Base-by-base conservation (phyloP, 371 early-diverging fungal species). In the Chytridium lagenaria region DNA sequence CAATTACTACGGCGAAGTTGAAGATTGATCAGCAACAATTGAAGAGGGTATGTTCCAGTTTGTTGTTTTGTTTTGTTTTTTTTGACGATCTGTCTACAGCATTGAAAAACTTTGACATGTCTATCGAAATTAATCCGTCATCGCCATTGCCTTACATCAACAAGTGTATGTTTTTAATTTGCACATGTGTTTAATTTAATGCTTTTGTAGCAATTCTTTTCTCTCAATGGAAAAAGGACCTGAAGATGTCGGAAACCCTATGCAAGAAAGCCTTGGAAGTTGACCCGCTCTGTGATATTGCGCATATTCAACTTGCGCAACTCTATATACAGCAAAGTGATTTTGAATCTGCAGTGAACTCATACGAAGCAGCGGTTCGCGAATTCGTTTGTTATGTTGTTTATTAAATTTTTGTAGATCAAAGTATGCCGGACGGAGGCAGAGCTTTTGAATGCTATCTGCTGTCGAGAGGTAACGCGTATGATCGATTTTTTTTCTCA, bases 1-100 rank as follows among this genome's bases (percentile, higher is more conserved):
- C 87, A 97, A 97, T 87, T 98, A 97, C 84, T 94, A 95, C 71
- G 98, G 96, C 78, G 98, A 98, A 84, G 87, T 98, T 26, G 81
- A 96, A n/a, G 55, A 84, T 94, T 64, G 98, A 98, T 74, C 92
- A 93, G 78, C 92, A 93, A 77, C 86, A 51, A 86, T 90, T 50
- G 87, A 88, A 12, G 92, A 94, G 72, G 83, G 78, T 80, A 73
- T 36, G 31, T 44, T 50, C 19, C n/a, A n/a, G n/a, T n/a, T n/a
- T n/a, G n/a, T n/a, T n/a, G n/a, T n/a, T n/a, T 73, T n/a, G 10
- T 55, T 33, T 1, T 1, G 23, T 63, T 30, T 10, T 44, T 37
- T 51, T 26, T 31, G 10, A 26, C 37, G 34, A 10, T 7, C 26
- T 16, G 55, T 52, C 36, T 22, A n/a, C 31, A 76, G 93, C 94